Base-by-base conservation (phyloP, 345 rosid genomes). In the Heritiera fomes region DNA sequence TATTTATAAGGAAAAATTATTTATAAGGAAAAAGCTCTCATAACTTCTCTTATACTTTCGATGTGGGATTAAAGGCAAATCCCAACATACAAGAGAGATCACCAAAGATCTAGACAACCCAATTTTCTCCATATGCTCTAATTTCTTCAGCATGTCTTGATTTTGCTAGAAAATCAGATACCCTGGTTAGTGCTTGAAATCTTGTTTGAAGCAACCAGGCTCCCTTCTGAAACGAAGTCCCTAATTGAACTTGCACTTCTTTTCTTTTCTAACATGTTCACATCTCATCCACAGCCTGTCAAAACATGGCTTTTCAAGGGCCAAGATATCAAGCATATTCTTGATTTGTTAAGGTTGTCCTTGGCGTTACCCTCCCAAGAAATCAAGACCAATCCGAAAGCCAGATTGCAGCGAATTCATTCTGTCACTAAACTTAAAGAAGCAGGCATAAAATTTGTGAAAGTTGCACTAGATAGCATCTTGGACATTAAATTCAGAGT, bases 141-240 rank as follows among this genome's bases (percentile, higher is more conserved):
- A 45, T 70, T 77, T 32, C 15, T 80, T 6, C 18, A 55, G 14
- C 85, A 80, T 55, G 84, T 78, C 71, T 56, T 82, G 66, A 66
- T 82, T 10, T 56, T 81, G 69, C 70, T 81, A 1, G 84, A 81
- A 45, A 86, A 86, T 23, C 81, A 81, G 34, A 67, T 82, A 2
- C 86, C 83, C 3, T 82, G 85, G 83, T 7, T 76, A 0, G 85
- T 84, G 13, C 85, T 82, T 1, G 77, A 82, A 17, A 32, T 12
- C 52, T 34, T 86, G 76, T 84, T 78, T 63, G 32, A n/a, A 0
- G 6, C 9, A 67, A 82, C 87, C 0, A 17, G 23, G 23, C 15
- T 5, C 41, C 52, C 58, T 20, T 70, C 74, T 8, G 77, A 52
- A 53, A 34, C 46, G 7, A 13, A 63, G 59, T 18, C 69, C 18